phyloP scores from a whole-genome alignment of 768 basidiomycete species.

The Tremella mesenterica region DNA sequence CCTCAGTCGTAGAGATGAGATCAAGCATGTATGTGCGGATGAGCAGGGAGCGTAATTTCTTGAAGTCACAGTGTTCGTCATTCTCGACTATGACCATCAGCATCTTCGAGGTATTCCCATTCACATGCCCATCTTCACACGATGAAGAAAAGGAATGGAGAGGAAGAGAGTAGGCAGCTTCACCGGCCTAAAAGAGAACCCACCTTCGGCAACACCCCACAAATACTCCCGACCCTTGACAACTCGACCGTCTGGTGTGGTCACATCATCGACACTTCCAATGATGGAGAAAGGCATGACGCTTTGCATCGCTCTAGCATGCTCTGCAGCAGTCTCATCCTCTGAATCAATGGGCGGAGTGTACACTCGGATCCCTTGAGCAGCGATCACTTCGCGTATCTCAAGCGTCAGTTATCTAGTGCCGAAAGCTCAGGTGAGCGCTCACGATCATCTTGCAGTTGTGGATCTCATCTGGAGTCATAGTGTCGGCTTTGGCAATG shows the following conservation, averaged over 20 bases:
- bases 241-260: slow-evolving; percentile 75
- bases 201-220: slow-evolving; percentile 99
- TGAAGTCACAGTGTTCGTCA: slow-evolving; percentile 98
- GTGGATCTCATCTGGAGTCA: slow-evolving; percentile 84
- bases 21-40: slow-evolving; percentile 99
- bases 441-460: slow-evolving; percentile 85
- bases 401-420: slow-evolving; percentile 31
- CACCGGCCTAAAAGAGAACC: no score
- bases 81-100: slow-evolving; percentile 66
- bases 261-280: slow-evolving; percentile 89
- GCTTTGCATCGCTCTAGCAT: slow-evolving; percentile 68
- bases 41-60: slow-evolving; percentile 85
- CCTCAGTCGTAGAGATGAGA: slow-evolving; percentile 90
- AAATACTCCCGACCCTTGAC: slow-evolving; percentile 98
- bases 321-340: slow-evolving; percentile 75
- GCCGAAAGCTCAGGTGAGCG: slow-evolving; percentile 14
- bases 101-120: not conserved
- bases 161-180: no score
- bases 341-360: slow-evolving; percentile 84
- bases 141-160: not conserved
- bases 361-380: slow-evolving; percentile 92
- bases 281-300: slow-evolving; percentile 99
- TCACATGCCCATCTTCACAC: no score
- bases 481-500: slow-evolving; percentile 92
- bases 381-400: slow-evolving; percentile 80